A percentile compares a stretch with the other conserved stretches of the same genome.
These are phyloP conservation scores for Hibiscus syriacus DNA, from an alignment of 345 rosid species.

Conservation along the genomic window DNA sequence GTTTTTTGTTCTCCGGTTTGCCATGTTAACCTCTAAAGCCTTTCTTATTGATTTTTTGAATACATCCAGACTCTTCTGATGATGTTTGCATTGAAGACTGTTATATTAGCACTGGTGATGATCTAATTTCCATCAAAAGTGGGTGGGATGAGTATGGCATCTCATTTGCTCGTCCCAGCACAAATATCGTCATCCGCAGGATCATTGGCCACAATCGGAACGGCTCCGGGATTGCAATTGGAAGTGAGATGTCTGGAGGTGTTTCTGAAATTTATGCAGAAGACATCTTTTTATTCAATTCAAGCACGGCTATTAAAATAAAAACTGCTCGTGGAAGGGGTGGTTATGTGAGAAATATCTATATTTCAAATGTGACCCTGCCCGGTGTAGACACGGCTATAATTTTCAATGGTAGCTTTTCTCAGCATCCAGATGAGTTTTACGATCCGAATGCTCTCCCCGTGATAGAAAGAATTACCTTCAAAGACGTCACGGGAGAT, in stretches of 20 bases:
- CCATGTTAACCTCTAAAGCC: background rate
- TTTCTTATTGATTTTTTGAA: slow-evolving; percentile 4
- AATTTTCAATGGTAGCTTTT: slow-evolving; percentile 60
- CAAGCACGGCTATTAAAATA: slow-evolving; percentile 60
- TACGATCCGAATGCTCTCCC: slow-evolving; percentile 76
- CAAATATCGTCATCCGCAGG: slow-evolving; percentile 58
- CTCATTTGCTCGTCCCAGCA: slow-evolving; percentile 67
- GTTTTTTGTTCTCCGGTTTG: background rate
- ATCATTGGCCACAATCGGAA: slow-evolving; percentile 59
- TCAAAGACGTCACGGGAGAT: slow-evolving; percentile 60
- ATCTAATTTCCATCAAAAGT: slow-evolving; percentile 80
- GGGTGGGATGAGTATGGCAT: slow-evolving; percentile 99
- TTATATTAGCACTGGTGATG: slow-evolving; percentile 90
- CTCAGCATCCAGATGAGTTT: slow-evolving; percentile 82
- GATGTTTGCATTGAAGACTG: slow-evolving; percentile 92
- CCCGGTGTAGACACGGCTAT: slow-evolving; percentile 53
- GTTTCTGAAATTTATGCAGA: slow-evolving; percentile 70
- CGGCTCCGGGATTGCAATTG: slow-evolving; percentile 80
- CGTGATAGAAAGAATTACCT: slow-evolving; percentile 51
- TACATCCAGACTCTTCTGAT: slow-evolving; percentile 68
- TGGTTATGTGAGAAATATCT: slow-evolving; percentile 76
- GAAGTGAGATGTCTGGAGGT: slow-evolving; percentile 99
- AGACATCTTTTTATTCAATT: slow-evolving; percentile 48
- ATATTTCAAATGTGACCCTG: slow-evolving; percentile 51
- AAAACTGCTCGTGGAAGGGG: slow-evolving; percentile 96